Conservation (phyloP, 805 yeast species). For the Saccharomycopsis babjevae region DNA sequence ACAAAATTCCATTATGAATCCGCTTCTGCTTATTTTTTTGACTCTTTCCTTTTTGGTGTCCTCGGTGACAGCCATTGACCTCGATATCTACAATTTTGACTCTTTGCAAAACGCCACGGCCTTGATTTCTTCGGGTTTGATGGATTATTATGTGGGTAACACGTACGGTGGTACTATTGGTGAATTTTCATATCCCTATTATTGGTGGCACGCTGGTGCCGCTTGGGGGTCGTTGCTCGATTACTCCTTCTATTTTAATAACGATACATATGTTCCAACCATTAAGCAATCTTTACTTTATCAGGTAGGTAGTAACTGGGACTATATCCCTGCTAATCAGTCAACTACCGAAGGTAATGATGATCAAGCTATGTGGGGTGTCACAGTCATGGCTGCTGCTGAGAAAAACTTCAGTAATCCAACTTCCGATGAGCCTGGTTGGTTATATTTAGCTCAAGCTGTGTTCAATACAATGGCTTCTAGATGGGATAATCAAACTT, state of each 20-base stretch:
- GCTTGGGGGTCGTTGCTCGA: slow-evolving; percentile 86
- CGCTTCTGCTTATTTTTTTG: background rate
- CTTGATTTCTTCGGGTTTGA: slow-evolving; percentile 54
- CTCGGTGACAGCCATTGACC: slow-evolving; percentile 23
- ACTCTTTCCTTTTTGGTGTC: slow-evolving; percentile 17
- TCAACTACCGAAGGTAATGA: slow-evolving; percentile 93
- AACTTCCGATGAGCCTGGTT: slow-evolving; percentile 47
- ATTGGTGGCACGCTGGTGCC: slow-evolving; percentile 99
- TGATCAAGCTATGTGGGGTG: slow-evolving; percentile 97
- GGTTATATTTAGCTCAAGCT: slow-evolving; percentile 82
- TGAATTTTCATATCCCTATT: slow-evolving; percentile 80
- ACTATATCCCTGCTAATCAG: slow-evolving; percentile 82
- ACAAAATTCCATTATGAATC: background rate
- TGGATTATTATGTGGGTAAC: slow-evolving; percentile 72
- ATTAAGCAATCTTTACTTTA: slow-evolving; percentile 54
- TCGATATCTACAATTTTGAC: slow-evolving; percentile 15
- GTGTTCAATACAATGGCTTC: slow-evolving; percentile 82
- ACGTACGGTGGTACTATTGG: slow-evolving; percentile 73
- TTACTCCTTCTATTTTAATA: slow-evolving; percentile 60
- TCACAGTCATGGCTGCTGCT: slow-evolving; percentile 85
- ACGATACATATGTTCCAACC: slow-evolving; percentile 51
- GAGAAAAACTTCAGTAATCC: slow-evolving; percentile 79
- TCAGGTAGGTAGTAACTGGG: slow-evolving; percentile 65
- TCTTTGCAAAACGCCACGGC: slow-evolving; percentile 41
- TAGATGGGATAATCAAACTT: slow-evolving; percentile 69